phyloP scores from a whole-genome alignment of 1,284 basidiomycete species.

The Abortiporus biennis region DNA sequence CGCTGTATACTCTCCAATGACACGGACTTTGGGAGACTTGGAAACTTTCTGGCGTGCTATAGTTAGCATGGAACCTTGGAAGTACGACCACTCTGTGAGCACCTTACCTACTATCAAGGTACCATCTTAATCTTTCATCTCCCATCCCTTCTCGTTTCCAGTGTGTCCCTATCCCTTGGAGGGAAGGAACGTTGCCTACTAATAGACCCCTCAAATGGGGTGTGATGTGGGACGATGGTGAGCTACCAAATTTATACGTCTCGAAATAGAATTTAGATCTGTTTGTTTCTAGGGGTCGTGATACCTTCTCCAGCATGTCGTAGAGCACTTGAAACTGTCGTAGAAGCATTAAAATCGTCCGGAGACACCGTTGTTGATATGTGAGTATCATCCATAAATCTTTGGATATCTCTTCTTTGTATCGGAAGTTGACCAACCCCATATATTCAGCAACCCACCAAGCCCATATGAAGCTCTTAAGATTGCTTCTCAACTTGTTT shows the following conservation, averaged over 20 bases:
- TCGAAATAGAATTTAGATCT: no score
- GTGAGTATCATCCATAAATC: slow-evolving; percentile 19
- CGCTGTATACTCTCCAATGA: slow-evolving; percentile 27
- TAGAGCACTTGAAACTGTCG: slow-evolving; percentile 48
- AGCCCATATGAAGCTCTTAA: slow-evolving; percentile 32
- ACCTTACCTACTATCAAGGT: neutral
- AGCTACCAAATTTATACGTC: slow-evolving; percentile 1
- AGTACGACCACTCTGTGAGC: slow-evolving; percentile 52
- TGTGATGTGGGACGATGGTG: slow-evolving; percentile 51
- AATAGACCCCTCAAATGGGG: slow-evolving; percentile 37
- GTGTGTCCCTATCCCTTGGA: slow-evolving; percentile 52
- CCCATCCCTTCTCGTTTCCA: slow-evolving; percentile 13
- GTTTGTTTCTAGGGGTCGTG: slow-evolving; percentile 28
- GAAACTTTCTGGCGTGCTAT: slow-evolving; percentile 34
- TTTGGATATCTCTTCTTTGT: neutral
- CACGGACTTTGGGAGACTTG: slow-evolving; percentile 25
- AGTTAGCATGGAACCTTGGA: slow-evolving; percentile 53
- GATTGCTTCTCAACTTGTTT: slow-evolving; percentile 30
- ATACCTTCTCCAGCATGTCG: slow-evolving; percentile 54
- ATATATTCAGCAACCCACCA: slow-evolving; percentile 26
- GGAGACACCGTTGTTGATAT: slow-evolving; percentile 50
- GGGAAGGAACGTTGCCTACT: slow-evolving; percentile 35
- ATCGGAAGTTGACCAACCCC: neutral
- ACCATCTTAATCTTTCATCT: neutral
- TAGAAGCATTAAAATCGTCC: slow-evolving; percentile 35